Base-by-base conservation (phyloP, 495 filamentous ascomycete species). In the Penicillium paradoxum region DNA sequence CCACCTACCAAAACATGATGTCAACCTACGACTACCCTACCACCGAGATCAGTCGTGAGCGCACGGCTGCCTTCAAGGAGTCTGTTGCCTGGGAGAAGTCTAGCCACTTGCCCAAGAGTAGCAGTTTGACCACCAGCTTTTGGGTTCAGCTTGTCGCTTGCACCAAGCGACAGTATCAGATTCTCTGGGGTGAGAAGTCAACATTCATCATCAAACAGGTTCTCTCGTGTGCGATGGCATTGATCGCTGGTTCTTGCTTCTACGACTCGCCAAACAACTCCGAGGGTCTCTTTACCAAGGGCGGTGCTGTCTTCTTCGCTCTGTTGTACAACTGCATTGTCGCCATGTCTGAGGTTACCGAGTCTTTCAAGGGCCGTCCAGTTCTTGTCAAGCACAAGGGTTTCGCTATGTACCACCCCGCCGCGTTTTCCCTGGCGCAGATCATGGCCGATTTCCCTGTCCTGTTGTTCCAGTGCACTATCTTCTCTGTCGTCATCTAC, bases 361-460 rank as follows among this genome's bases (percentile, higher is more conserved):
- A 83, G 19, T 84, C 86, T 0, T 89, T 89, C 60, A 73, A 77
- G 10, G 79, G 80, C 0, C 79, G 86, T 17, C 86, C 83, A 3
- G 82, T 91, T 38, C 65, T 91, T 22, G 75, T 85, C 43, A 89
- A 90, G 51, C 88, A 92, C 65, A 85, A 86, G 60, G 72, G 73
- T 18, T 90, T 89, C 60, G 83, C 82, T 11, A 84, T 89, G 59
- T 88, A 86, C 63, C 79, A 86, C 6, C 88, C 88, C 3, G 78
- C 83, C 6, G 87, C 88, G 5, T 85, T 83, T 33, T 83, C 79
- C 21, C 73, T 92, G 27, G 85, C 84, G 0, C 79, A 87, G 33
- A 84, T 86, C 5, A 73, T 84, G 2, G 77, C 83, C 7, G 88
- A 92, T 55, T 57, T 88, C 9, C 87, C 87, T 0, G 67, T 89